These are phyloP conservation scores for Cystofilobasidium ferigula DNA, from an alignment of 768 basidiomycete genomes.

Conservation along the genomic window DNA sequence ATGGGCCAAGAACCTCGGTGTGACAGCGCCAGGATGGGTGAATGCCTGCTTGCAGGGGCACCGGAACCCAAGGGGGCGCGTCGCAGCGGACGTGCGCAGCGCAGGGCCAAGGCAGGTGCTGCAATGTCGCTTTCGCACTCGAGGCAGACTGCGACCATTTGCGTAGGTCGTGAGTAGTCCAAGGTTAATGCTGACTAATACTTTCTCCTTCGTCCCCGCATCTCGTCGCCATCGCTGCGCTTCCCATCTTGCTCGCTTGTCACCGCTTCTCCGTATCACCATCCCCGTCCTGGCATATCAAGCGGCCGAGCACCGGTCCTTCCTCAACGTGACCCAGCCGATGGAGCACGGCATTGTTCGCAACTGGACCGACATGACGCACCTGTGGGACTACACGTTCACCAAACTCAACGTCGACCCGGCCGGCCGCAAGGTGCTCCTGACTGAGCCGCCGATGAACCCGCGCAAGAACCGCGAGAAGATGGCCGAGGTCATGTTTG, in stretches of 20 bases:
- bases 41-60: too few species aligned
- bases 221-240: constrained; percentile 4
- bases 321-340: constrained; percentile 90
- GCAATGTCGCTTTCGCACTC: too few species aligned
- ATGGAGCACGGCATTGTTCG: constrained; percentile 99
- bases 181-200: too few species aligned
- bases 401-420: constrained; percentile 76
- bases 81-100: too few species aligned
- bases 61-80: background rate
- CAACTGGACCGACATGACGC: constrained; percentile 99
- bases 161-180: too few species aligned
- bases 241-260: background rate
- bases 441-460: constrained; percentile 99
- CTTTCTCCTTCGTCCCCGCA: too few species aligned
- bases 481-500: constrained; percentile 99
- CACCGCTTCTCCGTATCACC: background rate
- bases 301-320: constrained; percentile 83
- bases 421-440: constrained; percentile 70
- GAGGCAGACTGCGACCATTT: too few species aligned
- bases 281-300: background rate
- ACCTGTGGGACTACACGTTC: constrained; percentile 98
- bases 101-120: background rate
- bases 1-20: too few species aligned
- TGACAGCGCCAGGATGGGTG: background rate
- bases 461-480: constrained; percentile 80